Evolutionary conservation across 164 flowering plant genomes (phyloP), one percentile per base, ranked within the genome.

Genomic region (Kalanchoe fedtschenkoi): DNA sequence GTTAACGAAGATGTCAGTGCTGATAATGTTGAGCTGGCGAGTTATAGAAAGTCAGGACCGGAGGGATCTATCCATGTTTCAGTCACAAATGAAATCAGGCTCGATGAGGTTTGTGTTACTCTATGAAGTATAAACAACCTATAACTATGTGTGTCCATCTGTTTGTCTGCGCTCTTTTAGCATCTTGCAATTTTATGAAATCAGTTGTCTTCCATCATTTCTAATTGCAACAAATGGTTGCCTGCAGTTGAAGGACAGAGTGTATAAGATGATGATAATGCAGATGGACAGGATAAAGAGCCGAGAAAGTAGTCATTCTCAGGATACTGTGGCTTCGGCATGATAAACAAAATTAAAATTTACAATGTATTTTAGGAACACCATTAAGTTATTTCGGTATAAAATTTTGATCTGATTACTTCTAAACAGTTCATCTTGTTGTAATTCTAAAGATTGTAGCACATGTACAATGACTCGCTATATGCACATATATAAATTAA

Each of bases 61-160:
- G 72, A 77, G 56, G 95, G 92, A 67, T 81, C 99, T 24, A 59
- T 86, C 44, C 84, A 39, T 62, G 98, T 93, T 41, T 93, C 99
- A 22, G 85, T 84, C 32, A 90, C 59, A 78, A 85, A 34, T 63
- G 83, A 79, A 70, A 39, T 54, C 34, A 92, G 92, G 42, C 76
- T 93, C 29, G 22, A 71, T 63, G 85, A 86, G 96, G 99, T 87
- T 29, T n/a, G 35, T 41, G 32, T 29, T 19, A 38, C 38, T 5
- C 17, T 26, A 46, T 38, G 34, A 2, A 0, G 13, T 14, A 42
- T 30, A 32, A 17, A n/a, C 21, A 47, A 5, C 17, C 29, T 21
- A 14, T 17, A 16, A 6, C 13, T 51, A 2, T 34, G 2, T 10
- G 26, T 61, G 35, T 6, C 17, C 44, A 24, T 26, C 21, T 38